These are phyloP conservation scores for Penicillium fimorum DNA, from an alignment of 495 filamentous ascomycete genomes.

Conservation along the genomic window DNA sequence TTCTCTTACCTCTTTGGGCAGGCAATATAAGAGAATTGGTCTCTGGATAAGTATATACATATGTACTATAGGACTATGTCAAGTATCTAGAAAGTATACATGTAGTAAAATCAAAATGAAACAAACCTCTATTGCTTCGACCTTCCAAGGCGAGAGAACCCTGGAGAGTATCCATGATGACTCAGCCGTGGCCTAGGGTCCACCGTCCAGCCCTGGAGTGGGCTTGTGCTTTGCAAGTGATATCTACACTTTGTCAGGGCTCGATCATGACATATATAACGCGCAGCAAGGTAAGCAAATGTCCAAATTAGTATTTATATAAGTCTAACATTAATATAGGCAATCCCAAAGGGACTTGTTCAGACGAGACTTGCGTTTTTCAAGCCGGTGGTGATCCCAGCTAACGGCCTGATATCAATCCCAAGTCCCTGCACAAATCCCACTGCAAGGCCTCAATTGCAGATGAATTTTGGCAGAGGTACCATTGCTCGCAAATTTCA, in stretches of 20 bases:
- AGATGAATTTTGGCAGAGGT: background rate
- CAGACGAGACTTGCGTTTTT: background rate
- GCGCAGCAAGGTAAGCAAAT: background rate
- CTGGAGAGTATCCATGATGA: background rate
- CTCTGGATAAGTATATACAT: background rate
- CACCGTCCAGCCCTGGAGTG: background rate
- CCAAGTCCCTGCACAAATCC: background rate
- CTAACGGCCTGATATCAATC: background rate
- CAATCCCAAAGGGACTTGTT: background rate
- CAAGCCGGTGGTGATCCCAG: conserved; percentile 1
- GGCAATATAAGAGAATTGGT: background rate
- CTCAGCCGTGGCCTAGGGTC: background rate
- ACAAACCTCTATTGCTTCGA: background rate
- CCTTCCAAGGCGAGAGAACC: background rate
- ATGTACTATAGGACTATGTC: background rate
- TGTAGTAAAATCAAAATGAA: background rate
- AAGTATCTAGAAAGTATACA: background rate
- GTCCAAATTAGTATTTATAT: background rate
- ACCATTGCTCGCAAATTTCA: conserved; percentile 1
- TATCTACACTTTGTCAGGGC: background rate
- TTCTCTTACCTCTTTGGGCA: conserved; percentile 16
- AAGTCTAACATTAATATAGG: background rate
- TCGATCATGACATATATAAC: background rate
- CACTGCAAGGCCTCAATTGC: conserved; percentile 1
- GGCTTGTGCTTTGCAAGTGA: background rate